These are phyloP conservation scores for Leccinum rimulosum DNA, from an alignment of 768 basidiomycete genomes.

Conservation along the genomic window DNA sequence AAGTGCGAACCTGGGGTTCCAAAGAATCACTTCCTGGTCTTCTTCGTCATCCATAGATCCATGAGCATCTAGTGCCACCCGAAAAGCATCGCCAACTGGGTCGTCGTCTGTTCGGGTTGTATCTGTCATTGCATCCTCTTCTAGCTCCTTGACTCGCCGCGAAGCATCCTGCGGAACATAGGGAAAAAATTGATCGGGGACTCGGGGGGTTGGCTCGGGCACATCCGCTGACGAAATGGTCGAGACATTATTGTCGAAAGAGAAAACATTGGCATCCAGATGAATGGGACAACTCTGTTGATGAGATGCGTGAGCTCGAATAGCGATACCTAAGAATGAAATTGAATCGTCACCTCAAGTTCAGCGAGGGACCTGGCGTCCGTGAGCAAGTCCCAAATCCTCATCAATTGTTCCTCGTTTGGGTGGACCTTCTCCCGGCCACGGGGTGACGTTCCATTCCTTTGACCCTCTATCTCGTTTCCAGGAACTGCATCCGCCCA, in stretches of 20 bases:
- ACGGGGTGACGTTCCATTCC: slow-evolving; percentile 27
- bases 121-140: slow-evolving; percentile 65
- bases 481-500: slow-evolving; percentile 12
- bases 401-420: slow-evolving; percentile 94
- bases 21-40: slow-evolving; percentile 72
- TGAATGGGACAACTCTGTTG: slow-evolving; percentile 26
- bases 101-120: slow-evolving; percentile 75
- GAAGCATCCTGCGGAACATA: slow-evolving; percentile 1
- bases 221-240: slow-evolving; percentile 8
- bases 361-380: slow-evolving; percentile 64
- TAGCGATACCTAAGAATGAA: slow-evolving; percentile 2
- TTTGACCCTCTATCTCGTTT: slow-evolving; percentile 23
- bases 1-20: slow-evolving; percentile 57
- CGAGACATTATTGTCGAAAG: slow-evolving; percentile 9
- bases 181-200: slow-evolving; percentile 18
- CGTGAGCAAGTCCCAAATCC: slow-evolving; percentile 78
- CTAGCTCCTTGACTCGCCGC: slow-evolving; percentile 26
- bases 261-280: slow-evolving; percentile 23
- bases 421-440: slow-evolving; percentile 64
- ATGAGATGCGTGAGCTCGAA: slow-evolving; percentile 15
- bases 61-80: slow-evolving; percentile 42
- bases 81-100: slow-evolving; percentile 67
- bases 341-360: slow-evolving; percentile 48
- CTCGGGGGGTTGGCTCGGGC: neutral
- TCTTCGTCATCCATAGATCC: slow-evolving; percentile 41